Conservation (phyloP, 345 rosid genomes). For the Lenwebbia sp. region DNA sequence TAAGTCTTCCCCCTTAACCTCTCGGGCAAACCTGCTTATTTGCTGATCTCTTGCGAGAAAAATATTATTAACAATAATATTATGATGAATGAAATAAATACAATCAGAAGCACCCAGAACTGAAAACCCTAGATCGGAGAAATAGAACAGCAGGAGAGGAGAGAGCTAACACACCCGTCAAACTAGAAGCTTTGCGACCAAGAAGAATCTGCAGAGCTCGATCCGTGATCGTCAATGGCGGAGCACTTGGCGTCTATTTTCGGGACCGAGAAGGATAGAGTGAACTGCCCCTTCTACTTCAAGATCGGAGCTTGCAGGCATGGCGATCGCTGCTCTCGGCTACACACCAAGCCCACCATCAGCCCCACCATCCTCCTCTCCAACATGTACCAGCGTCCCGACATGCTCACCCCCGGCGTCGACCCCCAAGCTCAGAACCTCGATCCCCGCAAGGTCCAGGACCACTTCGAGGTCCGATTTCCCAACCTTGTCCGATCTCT, state of each 20-base stretch:
- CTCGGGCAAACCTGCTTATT: constrained; percentile 85
- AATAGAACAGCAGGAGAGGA: neutral
- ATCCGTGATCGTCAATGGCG: constrained; percentile 18
- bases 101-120: neutral
- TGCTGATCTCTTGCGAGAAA: accelerated
- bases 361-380: constrained; percentile 49
- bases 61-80: accelerated
- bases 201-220: neutral
- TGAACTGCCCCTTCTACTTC: constrained; percentile 49
- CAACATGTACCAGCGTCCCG: constrained; percentile 60
- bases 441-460: constrained; percentile 47
- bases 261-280: constrained; percentile 59
- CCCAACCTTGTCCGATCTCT: neutral
- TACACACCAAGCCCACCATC: constrained; percentile 50
- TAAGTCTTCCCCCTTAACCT: constrained; percentile 95
- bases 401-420: constrained; percentile 40
- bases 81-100: neutral
- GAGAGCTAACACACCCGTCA: neutral
- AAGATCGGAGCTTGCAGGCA: constrained; percentile 59
- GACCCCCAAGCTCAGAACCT: constrained; percentile 29
- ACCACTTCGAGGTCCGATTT: constrained; percentile 28
- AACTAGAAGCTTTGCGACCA: neutral
- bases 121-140: neutral
- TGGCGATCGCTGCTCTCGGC: constrained; percentile 55
- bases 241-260: constrained; percentile 53